phyloP scores from a whole-genome alignment of 305 asterid species.

The Fraxinus sp. region DNA sequence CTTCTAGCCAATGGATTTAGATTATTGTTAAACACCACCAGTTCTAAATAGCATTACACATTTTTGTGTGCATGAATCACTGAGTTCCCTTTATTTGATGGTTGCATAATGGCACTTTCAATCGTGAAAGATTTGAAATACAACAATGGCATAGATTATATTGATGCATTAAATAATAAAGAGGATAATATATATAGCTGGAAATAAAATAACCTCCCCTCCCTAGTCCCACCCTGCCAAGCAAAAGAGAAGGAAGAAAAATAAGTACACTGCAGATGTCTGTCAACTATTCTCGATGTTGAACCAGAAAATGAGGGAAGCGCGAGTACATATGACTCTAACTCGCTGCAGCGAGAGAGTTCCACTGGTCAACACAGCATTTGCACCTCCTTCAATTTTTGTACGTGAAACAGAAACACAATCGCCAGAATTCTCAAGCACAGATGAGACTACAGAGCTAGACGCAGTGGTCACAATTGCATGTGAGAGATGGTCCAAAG shows the following conservation, averaged over 20 bases:
- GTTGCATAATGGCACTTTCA: neutral
- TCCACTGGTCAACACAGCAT: slow-evolving; percentile 89
- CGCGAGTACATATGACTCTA: slow-evolving; percentile 72
- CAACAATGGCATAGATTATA: neutral
- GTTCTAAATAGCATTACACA: too few species aligned
- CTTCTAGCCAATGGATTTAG: neutral
- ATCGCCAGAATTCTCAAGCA: slow-evolving; percentile 37
- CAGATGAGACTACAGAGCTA: slow-evolving; percentile 35
- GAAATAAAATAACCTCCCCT: neutral
- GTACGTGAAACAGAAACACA: slow-evolving; percentile 72
- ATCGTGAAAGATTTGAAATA: neutral
- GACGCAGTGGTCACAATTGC: slow-evolving; percentile 88
- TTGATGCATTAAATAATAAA: neutral
- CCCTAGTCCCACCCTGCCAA: neutral
- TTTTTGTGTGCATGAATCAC: neutral
- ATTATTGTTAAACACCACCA: too few species aligned
- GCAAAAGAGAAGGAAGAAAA: neutral
- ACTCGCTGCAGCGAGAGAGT: slow-evolving; percentile 77
- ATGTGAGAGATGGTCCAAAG: slow-evolving; percentile 87
- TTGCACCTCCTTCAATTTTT: slow-evolving; percentile 91
- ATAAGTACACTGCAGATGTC: neutral
- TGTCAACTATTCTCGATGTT: slow-evolving; percentile 45
- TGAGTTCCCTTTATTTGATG: neutral
- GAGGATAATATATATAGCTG: neutral
- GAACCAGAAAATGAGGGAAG: slow-evolving; percentile 86